Base-by-base conservation (phyloP, 148 eudicot genomes). In the Beta vulgaris region DNA sequence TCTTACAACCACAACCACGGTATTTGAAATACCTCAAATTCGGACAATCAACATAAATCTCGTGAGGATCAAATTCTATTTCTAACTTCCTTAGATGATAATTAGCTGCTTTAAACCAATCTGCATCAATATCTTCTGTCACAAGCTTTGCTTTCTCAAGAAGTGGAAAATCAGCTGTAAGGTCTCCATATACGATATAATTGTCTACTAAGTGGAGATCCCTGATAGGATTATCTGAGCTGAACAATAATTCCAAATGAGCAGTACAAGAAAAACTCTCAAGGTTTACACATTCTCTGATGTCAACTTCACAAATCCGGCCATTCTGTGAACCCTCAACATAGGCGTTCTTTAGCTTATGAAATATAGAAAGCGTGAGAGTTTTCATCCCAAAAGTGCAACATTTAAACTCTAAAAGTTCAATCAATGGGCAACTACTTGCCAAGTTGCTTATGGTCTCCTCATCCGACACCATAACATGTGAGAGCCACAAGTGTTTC, bases 151-250 rank as follows among this genome's bases (percentile, higher is more conserved):
- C 40, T 10, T 21, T 26, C 63, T 59, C 76, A 59, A 43, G 6
- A 59, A 42, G 42, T 44, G 76, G 76, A 73, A 73, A 73, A 42
- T 39, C 39, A 35, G 63, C 32, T 14, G 75, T 58, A 42, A 72
- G 51, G 54, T 73, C 68, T 29, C 43, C 21, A 42, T 43, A 59
- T n/a, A 42, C 40, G 53, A 3, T 0, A 29, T 53, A 10, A 55
- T 36, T 42, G 19, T 28, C 63, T 6, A 0, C 15, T 44, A 59
- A 42, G 76, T 18, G 9, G 37, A 73, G 54, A 25, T 73, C 54
- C 48, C 68, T 73, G 35, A 73, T 73, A 28, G 28, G 36, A 42
- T 36, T 40, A 43, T 10, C 36, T 28, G 67, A 18, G 57, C 68
- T 60, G 10, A 59, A 18, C 18, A 11, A 3, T 43, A n/a, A 39